Percentiles rank a stretch among this genome's conserved stretches.
Evolutionary conservation across 2,329 filamentous ascomycete genomes (phyloP).

Genomic region (Fusarium veterinarium): DNA sequence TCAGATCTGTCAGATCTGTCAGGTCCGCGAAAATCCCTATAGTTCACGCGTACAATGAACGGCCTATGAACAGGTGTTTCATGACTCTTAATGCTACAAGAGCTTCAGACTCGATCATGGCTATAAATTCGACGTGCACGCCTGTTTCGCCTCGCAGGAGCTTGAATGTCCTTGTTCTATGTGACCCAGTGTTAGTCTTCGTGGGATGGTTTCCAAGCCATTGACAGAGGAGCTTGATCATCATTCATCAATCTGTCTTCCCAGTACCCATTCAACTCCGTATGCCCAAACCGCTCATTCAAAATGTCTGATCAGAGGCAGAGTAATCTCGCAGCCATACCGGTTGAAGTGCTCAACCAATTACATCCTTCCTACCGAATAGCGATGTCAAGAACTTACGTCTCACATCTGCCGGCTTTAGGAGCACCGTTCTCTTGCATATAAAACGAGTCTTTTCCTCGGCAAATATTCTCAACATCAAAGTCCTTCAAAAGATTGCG

Average conservation of each 20-base stretch:
- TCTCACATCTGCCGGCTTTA: not conserved
- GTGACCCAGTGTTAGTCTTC: too few species aligned
- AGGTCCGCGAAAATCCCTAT: too few species aligned
- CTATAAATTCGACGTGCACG: not conserved
- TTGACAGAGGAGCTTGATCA: not conserved
- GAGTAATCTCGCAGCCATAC: not conserved
- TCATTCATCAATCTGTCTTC: not conserved
- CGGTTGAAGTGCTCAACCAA: not conserved
- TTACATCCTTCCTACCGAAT: not conserved
- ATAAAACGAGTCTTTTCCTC: slow-evolving; percentile 53
- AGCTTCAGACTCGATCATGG: not conserved
- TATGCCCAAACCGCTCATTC: too few species aligned
- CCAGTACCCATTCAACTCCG: not conserved
- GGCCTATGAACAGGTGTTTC: not conserved
- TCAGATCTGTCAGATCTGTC: not conserved
- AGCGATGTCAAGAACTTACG: slow-evolving; percentile 12
- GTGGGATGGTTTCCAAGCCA: too few species aligned
- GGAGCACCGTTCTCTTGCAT: not conserved
- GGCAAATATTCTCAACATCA: slow-evolving; percentile 52
- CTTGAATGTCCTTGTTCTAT: not conserved
- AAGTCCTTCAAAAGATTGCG: slow-evolving; percentile 52
- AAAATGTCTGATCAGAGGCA: not conserved
- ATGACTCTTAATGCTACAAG: not conserved
- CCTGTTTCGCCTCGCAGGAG: not conserved
- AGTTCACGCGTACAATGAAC: not conserved